Base-by-base conservation (phyloP, 257 asterid species). In the Salvia splendens region DNA sequence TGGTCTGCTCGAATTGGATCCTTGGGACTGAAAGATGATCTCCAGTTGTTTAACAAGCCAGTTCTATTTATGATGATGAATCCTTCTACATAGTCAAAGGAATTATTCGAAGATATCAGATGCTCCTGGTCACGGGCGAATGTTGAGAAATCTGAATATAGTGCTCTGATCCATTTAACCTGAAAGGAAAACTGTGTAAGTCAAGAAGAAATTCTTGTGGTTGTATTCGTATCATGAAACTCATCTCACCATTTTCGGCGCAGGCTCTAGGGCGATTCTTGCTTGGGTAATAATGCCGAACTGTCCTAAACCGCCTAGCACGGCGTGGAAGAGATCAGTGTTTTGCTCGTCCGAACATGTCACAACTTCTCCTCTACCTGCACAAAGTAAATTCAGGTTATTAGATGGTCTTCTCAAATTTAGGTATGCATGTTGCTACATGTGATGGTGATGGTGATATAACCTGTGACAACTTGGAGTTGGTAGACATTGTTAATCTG, bases 111-210 rank as follows among this genome's bases (percentile, higher is more conserved):
- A 36, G 93, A 83, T 76, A 94, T 82, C 20, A 94, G 79, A 38
- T 50, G 81, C 81, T 94, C 96, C 76, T 94, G 99, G 78, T 94
- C 97, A 3, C 63, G 66, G 60, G 89, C 49, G 70, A 94, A 94
- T 28, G 71, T 17, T 55, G 87, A 20, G 60, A 94, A 94, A 62
- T 94, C 95, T 1, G 92, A 75, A 56, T 94, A 94, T 42, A 94
- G 87, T 32, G 79, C 90, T 76, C 97, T 79, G 72, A 88, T 83
- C 99, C 99, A 94, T 68, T 84, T 91, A 38, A 88, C 99, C 99
- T 94, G 87, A 70, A 28, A 48, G 43, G 5, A 6, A 5, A 76
- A n/a, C 12, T n/a, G 11, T 38, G 24, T 24, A 24, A 2, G 11
- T 64, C 51, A 70, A 14, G 30, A 69, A n/a, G 33, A 40, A 17